Evolutionary conservation across 1,284 basidiomycete species (phyloP).

Genomic region (Ceraceosorus guamensis): DNA sequence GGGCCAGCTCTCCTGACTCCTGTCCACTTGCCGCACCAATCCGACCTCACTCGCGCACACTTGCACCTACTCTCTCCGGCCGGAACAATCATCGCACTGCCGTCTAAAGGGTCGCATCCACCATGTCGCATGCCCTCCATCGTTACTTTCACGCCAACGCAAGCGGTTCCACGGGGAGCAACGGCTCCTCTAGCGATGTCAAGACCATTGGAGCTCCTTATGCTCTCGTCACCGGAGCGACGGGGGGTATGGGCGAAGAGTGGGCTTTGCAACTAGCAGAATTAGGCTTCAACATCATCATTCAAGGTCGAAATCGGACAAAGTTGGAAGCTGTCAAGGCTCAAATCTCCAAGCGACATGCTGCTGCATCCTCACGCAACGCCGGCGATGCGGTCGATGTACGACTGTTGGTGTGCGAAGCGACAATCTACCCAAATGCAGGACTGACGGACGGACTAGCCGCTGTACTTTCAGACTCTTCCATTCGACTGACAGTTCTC

Average conservation of each 20-base stretch:
- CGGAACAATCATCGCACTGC: no score
- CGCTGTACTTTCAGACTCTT: not conserved
- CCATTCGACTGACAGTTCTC: constrained; percentile 8
- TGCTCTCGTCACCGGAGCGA: constrained; percentile 9
- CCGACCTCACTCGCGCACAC: no score
- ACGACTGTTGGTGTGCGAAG: constrained; percentile 8
- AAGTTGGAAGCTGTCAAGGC: constrained; percentile 10
- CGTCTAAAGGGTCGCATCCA: no score
- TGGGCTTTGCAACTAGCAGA: constrained; percentile 13
- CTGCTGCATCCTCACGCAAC: no score
- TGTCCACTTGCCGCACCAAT: no score
- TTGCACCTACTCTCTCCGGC: no score
- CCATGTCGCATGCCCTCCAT: no score
- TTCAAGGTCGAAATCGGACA: constrained; percentile 8
- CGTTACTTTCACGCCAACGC: not conserved
- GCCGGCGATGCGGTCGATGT: constrained; percentile 1
- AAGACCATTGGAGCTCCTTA: not conserved
- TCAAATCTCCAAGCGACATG: constrained; percentile 5
- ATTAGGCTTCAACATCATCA: constrained; percentile 15
- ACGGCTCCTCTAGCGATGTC: no score
- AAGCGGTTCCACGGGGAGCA: no score
- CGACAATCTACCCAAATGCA: constrained; percentile 14
- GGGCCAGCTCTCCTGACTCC: no score
- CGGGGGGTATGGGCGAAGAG: constrained; percentile 15
- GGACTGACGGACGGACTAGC: not conserved